phyloP scores from a whole-genome alignment of 345 rosid genomes.

The Eucalyptus victrix region DNA sequence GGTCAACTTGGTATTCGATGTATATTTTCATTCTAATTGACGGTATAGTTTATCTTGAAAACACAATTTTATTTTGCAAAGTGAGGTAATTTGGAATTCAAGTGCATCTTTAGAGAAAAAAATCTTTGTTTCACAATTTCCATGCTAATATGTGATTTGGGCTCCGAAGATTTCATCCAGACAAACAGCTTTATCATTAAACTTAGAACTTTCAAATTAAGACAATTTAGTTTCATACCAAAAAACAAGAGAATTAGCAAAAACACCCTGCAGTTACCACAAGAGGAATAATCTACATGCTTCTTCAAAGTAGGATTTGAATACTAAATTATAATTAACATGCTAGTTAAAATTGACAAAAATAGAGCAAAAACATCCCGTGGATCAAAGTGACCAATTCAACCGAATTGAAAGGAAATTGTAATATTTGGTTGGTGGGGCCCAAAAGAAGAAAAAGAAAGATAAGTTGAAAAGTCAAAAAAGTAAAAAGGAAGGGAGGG shows the following conservation, averaged over 20 bases:
- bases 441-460: too few relatives aligned
- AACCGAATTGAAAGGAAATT: background rate
- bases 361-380: too few relatives aligned
- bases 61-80: background rate
- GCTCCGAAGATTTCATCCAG: background rate
- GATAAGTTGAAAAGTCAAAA: too few relatives aligned
- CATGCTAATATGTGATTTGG: background rate
- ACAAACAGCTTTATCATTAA: background rate
- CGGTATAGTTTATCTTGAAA: background rate
- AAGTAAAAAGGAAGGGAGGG: too few relatives aligned
- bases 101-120: background rate
- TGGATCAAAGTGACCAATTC: background rate
- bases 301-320: background rate
- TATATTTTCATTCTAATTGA: too few relatives aligned
- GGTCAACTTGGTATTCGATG: fast-evolving
- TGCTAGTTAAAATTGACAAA: too few relatives aligned
- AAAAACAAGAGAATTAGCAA: background rate
- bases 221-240: background rate
- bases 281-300: background rate
- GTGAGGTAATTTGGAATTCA: background rate
- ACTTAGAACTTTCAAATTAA: background rate
- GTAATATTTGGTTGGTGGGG: too few relatives aligned
- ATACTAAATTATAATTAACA: background rate
- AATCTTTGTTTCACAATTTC: background rate
- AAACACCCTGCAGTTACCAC: background rate